Percentiles rank a stretch among this genome's conserved stretches.
phyloP scores from a whole-genome alignment of 805 yeast genomes.

The Hanseniaspora taiwanica region DNA sequence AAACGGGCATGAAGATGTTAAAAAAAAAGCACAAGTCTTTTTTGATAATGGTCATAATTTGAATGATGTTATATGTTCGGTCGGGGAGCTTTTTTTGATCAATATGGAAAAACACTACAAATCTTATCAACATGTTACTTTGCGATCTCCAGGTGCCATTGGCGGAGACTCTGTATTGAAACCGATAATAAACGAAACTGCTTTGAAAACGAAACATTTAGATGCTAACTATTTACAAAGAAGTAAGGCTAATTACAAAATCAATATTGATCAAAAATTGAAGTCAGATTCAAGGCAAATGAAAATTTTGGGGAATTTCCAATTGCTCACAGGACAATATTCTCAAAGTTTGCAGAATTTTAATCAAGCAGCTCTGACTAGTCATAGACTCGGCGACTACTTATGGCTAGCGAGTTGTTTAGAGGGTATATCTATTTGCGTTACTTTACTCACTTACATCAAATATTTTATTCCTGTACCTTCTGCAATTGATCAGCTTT shows the following conservation, averaged over 20 bases:
- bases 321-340: conserved; percentile 67
- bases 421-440: conserved; percentile 65
- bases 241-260: conserved; percentile 5
- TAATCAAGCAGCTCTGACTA: conserved; percentile 51
- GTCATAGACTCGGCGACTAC: conserved; percentile 55
- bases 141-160: conserved; percentile 67
- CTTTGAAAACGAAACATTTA: conserved; percentile 28
- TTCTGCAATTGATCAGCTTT: not conserved
- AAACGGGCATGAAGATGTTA: not conserved
- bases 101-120: conserved; percentile 57
- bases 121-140: conserved; percentile 64
- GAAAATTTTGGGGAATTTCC: conserved; percentile 65
- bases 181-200: conserved; percentile 24
- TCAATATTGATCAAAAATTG: conserved; percentile 21
- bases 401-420: conserved; percentile 82
- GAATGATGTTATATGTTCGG: conserved; percentile 62
- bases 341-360: conserved; percentile 58
- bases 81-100: conserved; percentile 49
- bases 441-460: conserved; percentile 45
- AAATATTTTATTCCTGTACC: conserved; percentile 33
- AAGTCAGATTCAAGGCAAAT: conserved; percentile 58
- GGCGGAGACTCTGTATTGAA: conserved; percentile 35
- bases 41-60: conserved; percentile 13
- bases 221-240: conserved; percentile 10
- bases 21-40: conserved; percentile 1